Conservation (phyloP, 2,329 filamentous ascomycete genomes). For the Coniella lustricola region DNA sequence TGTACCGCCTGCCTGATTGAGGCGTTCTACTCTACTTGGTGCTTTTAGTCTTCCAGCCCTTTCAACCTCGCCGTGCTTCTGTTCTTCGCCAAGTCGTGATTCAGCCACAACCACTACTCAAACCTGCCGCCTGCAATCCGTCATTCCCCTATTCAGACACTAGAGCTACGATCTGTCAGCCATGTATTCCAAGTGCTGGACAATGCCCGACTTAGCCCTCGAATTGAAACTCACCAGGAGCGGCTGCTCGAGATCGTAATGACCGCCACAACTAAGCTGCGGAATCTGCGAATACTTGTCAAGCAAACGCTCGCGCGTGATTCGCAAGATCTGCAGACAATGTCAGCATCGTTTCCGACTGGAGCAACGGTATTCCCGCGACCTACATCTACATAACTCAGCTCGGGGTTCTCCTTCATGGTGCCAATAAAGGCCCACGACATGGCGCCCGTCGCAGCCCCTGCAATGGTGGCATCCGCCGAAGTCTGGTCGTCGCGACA, state of each 20-base stretch:
- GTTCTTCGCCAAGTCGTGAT: too few species aligned
- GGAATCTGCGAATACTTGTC: slow-evolving; percentile 22
- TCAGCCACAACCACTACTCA: too few species aligned
- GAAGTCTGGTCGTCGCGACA: slow-evolving; percentile 33
- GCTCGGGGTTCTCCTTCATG: slow-evolving; percentile 25
- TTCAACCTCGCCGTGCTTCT: too few species aligned
- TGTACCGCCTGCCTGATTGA: too few species aligned
- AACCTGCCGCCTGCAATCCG: neutral
- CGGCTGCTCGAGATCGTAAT: slow-evolving; percentile 22
- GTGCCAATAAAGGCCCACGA: slow-evolving; percentile 30
- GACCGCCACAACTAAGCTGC: slow-evolving; percentile 24
- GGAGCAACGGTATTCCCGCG: neutral
- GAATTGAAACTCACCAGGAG: slow-evolving; percentile 14
- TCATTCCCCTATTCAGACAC: neutral
- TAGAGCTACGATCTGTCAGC: slow-evolving; percentile 11
- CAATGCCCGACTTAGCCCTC: too few species aligned
- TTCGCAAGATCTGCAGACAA: slow-evolving; percentile 18
- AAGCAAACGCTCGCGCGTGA: slow-evolving; percentile 19
- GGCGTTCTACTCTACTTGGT: too few species aligned
- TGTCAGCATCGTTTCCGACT: slow-evolving; percentile 1
- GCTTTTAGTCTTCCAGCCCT: too few species aligned
- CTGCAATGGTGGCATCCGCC: slow-evolving; percentile 31
- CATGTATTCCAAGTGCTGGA: neutral
- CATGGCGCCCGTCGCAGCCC: slow-evolving; percentile 31
- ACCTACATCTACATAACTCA: slow-evolving; percentile 26